Base-by-base conservation (phyloP, 2,329 filamentous ascomycete genomes). In the Ceratocystis cacaofunesta region DNA sequence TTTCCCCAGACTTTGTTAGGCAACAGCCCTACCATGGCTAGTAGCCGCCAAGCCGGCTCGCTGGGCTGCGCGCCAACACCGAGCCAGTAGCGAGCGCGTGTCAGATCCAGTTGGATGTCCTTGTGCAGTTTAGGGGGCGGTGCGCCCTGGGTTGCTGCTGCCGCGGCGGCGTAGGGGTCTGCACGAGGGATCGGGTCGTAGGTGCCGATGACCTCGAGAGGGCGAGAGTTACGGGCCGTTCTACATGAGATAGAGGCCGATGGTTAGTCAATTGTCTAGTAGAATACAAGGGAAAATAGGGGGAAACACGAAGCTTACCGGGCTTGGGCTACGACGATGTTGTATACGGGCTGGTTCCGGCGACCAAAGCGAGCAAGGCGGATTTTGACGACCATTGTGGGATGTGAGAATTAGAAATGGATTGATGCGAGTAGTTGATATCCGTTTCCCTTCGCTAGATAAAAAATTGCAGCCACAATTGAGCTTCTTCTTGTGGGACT, bases 31-130 rank as follows among this genome's bases (percentile, higher is more conserved):
- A 92, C 90, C 89, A 96, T 87, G 65, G 83, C 83, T 70, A 99
- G 78, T 71, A 97, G 75, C 73, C 90, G 82, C 92, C 92, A 96
- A 44, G 88, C 89, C 2, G 89, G 86, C 70, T 96, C 90, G 68
- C 88, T 92, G 8, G 94, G 94, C 77, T 99, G 94, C 65, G 94
- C 94, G 0, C 94, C 94, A 2, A 97, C 92, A 74, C 94, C 94
- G 44, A 99, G 81, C 94, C 94, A 99, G 78, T 99, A 99, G 75
- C 88, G 87, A 66, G 92, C 89, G 68, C 94, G 81, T 69, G 84
- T 79, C 6, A 83, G 78, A 75, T 99, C 94, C 15, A 99, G 81
- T 72, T 90, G 86, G 73, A 99, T 89, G 70, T 97, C 92, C 77
- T 99, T 99, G 79, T 88, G 90, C 65, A 89, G 82, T 77, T 99